These are phyloP conservation scores for Entelexis sorbosivorans DNA, from an alignment of 1,139 yeast species.

Conservation along the genomic window DNA sequence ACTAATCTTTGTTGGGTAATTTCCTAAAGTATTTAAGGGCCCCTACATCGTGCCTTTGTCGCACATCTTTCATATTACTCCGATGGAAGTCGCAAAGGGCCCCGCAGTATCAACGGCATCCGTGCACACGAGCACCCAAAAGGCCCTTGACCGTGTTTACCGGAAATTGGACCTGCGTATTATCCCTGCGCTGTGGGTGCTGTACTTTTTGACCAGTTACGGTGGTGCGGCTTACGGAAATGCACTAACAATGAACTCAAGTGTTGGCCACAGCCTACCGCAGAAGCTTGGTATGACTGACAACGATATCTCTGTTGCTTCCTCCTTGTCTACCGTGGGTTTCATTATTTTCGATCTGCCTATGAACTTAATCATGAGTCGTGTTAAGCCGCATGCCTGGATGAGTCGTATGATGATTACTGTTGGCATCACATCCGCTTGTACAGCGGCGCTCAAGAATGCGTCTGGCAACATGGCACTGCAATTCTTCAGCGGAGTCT, in stretches of 20 bases:
- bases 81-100: not conserved
- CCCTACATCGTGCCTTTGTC: not conserved
- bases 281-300: not conserved
- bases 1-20: not conserved
- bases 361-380: not conserved
- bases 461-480: not conserved
- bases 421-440: not conserved
- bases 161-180: not conserved
- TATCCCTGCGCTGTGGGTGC: not conserved
- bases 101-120: not conserved
- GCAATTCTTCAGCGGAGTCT: not conserved
- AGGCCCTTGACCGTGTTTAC: not conserved
- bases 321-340: not conserved
- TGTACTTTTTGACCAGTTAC: not conserved
- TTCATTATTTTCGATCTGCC: not conserved
- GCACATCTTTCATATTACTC: not conserved
- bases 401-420: not conserved
- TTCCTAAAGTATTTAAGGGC: not conserved
- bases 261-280: not conserved
- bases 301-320: not conserved
- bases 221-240: not conserved
- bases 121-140: not conserved
- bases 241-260: not conserved
- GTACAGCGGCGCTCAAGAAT: not conserved
- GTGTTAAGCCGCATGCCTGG: not conserved